A percentile compares a stretch with the other conserved stretches of the same genome.
Evolutionary conservation across 2,329 filamentous ascomycete species (phyloP).

Genomic region (Akanthomyces muscarius): DNA sequence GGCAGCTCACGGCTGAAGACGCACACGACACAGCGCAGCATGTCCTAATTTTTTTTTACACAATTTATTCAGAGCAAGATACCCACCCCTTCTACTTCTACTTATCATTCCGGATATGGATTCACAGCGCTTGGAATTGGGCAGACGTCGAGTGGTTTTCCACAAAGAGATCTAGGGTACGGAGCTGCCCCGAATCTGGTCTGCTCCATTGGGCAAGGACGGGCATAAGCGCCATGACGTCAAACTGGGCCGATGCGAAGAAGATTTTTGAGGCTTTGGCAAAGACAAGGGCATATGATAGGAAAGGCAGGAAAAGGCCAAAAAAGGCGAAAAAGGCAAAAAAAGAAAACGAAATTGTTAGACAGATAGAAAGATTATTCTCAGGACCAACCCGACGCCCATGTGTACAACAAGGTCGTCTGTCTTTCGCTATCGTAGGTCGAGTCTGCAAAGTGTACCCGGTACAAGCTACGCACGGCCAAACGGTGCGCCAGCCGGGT

Average conservation of each 20-base stretch:
- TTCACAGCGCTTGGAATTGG: not conserved
- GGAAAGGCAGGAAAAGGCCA: too few species aligned
- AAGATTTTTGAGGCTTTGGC: not conserved
- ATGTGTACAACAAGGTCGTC: not conserved
- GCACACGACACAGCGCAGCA: not conserved
- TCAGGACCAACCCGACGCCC: not conserved
- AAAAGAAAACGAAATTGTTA: not conserved
- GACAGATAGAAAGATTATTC: not conserved
- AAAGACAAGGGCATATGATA: not conserved
- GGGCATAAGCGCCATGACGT: constrained; percentile 9
- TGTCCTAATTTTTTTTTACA: not conserved
- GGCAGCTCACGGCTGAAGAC: not conserved
- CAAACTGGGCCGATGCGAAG: not conserved
- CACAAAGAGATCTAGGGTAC: not conserved
- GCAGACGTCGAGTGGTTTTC: not conserved
- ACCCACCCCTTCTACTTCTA: not conserved
- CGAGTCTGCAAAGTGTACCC: not conserved
- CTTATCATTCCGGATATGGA: not conserved
- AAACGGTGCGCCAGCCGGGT: not conserved
- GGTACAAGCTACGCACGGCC: not conserved
- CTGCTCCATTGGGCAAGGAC: constrained; percentile 1
- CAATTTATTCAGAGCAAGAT: not conserved
- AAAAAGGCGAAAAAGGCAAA: not conserved
- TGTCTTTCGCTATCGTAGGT: not conserved
- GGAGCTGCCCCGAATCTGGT: not conserved